phyloP scores from a whole-genome alignment of 495 filamentous ascomycete species.

The Copromyces sp. region DNA sequence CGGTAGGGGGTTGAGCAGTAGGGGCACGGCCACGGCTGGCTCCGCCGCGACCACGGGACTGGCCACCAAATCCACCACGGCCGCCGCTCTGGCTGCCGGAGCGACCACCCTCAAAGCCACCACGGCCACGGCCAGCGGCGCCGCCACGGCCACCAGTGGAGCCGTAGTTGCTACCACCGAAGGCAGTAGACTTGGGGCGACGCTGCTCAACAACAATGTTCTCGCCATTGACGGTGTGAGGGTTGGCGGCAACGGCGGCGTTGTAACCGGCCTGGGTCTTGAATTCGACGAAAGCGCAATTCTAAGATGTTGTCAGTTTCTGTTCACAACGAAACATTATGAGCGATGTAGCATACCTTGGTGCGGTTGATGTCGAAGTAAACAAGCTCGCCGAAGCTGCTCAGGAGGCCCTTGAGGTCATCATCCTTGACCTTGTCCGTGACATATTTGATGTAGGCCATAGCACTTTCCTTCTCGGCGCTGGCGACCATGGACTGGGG shows the following conservation, averaged over 20 bases:
- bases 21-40: conserved; percentile 41
- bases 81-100: conserved; percentile 51
- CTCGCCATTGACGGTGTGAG: conserved; percentile 72
- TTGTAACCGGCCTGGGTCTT: conserved; percentile 65
- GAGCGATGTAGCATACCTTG: conserved; percentile 54
- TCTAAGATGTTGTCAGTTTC: conserved; percentile 44
- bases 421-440: conserved; percentile 68
- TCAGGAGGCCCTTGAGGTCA: conserved; percentile 53
- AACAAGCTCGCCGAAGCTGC: conserved; percentile 64
- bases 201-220: conserved; percentile 82
- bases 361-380: conserved; percentile 82
- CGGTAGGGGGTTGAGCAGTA: conserved; percentile 21
- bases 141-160: conserved; percentile 43
- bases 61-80: conserved; percentile 55
- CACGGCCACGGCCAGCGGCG: conserved; percentile 53
- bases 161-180: conserved; percentile 53
- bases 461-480: conserved; percentile 55
- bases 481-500: conserved; percentile 41
- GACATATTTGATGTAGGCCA: conserved; percentile 90
- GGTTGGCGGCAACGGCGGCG: conserved; percentile 74
- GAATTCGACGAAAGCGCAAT: conserved; percentile 95
- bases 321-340: neutral
- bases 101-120: conserved; percentile 48
- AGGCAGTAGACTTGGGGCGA: conserved; percentile 59
- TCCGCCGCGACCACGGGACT: conserved; percentile 44